phyloP scores from a whole-genome alignment of 2,329 filamentous ascomycete genomes.

The Cladosporium velox region DNA sequence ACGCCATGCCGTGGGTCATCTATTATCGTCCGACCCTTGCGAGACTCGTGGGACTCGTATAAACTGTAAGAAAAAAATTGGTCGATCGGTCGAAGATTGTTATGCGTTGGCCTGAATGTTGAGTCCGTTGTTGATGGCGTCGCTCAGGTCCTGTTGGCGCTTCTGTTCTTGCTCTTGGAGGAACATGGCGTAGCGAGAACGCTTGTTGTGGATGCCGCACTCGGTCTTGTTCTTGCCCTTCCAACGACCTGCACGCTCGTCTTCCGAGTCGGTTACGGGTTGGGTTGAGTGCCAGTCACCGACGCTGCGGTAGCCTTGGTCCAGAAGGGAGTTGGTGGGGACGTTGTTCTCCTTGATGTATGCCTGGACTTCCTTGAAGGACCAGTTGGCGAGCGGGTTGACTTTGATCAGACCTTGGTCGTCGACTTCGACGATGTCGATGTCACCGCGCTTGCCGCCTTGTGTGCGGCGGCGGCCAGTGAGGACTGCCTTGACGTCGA shows the following conservation, averaged over 20 bases:
- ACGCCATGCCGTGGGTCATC: constrained; percentile 16
- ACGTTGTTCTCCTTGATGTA: constrained; percentile 87
- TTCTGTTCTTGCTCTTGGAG: constrained; percentile 72
- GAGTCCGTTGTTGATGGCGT: constrained; percentile 38
- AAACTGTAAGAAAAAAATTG: constrained; percentile 11
- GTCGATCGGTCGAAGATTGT: constrained; percentile 10
- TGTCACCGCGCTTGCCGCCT: constrained; percentile 84
- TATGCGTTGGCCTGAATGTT: constrained; percentile 35
- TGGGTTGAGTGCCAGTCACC: constrained; percentile 97
- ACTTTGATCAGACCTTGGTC: constrained; percentile 93
- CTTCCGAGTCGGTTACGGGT: constrained; percentile 86
- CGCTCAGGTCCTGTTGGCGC: constrained; percentile 57
- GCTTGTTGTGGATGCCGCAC: constrained; percentile 98
- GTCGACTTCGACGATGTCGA: constrained; percentile 90
- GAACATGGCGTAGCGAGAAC: constrained; percentile 88
- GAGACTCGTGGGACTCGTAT: constrained; percentile 17
- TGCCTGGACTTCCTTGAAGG: constrained; percentile 81
- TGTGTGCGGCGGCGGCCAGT: constrained; percentile 91
- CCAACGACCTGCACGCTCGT: constrained; percentile 95
- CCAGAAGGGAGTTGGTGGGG: constrained; percentile 89
- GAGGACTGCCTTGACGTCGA: constrained; percentile 85
- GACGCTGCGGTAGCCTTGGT: constrained; percentile 95
- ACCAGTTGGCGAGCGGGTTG: constrained; percentile 95
- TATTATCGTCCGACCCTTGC: constrained; percentile 16
- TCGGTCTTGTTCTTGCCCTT: constrained; percentile 95